Conservation (phyloP, 2,329 filamentous ascomycete genomes). For the Polytolypa hystricis region DNA sequence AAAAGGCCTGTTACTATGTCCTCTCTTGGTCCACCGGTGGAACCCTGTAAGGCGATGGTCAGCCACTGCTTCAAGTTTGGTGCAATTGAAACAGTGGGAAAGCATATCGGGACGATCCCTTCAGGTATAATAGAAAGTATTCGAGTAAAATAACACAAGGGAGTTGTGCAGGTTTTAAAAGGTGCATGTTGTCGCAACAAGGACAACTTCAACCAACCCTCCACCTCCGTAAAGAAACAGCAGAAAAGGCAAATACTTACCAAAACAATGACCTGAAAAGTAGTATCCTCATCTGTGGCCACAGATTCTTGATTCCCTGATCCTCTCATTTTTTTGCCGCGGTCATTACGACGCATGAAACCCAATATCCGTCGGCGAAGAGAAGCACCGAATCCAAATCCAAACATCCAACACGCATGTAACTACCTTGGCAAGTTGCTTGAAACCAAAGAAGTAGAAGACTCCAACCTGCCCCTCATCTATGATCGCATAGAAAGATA, state of each 20-base stretch:
- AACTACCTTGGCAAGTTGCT: no score
- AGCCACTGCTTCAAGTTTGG: constrained; percentile 1
- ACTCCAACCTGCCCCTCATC: no score
- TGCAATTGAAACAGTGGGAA: background rate
- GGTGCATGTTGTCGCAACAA: background rate
- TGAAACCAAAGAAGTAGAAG: no score
- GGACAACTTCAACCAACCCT: background rate
- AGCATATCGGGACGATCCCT: background rate
- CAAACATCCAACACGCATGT: no score
- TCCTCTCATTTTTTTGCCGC: no score
- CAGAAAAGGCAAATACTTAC: constrained; percentile 39
- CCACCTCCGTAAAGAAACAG: constrained; percentile 2
- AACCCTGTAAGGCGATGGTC: constrained; percentile 47
- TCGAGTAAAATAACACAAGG: background rate
- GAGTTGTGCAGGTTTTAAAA: background rate
- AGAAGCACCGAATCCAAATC: no score
- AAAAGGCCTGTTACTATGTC: constrained; percentile 83
- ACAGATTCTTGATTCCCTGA: no score
- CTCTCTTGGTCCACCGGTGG: constrained; percentile 81
- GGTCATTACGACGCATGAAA: no score
- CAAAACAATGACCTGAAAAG: constrained; percentile 63
- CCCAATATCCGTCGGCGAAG: no score
- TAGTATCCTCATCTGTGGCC: no score
- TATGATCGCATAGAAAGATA: no score
- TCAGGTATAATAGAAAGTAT: background rate